phyloP scores from a whole-genome alignment of 768 basidiomycete species.

The Fomitopsis serialis region DNA sequence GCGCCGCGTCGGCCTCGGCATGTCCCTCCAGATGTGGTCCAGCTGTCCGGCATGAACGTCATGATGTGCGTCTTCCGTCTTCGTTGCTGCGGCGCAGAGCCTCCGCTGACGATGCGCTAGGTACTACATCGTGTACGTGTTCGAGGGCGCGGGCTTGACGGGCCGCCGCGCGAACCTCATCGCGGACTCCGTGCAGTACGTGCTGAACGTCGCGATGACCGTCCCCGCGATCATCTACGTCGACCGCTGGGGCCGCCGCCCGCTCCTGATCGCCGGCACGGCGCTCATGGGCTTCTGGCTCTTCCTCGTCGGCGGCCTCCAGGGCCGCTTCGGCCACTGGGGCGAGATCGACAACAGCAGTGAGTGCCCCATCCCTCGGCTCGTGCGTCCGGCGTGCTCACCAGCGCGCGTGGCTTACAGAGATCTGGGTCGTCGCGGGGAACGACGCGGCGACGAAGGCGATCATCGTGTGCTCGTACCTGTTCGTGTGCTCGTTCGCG shows the following conservation, averaged over 20 bases:
- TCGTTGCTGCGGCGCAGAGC: not conserved
- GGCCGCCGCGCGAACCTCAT: slow-evolving; percentile 72
- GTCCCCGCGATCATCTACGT: slow-evolving; percentile 55
- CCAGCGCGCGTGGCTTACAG: no score
- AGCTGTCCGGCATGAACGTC: slow-evolving; percentile 75
- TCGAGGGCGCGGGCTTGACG: slow-evolving; percentile 72
- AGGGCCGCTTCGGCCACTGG: slow-evolving; percentile 64
- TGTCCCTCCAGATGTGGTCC: slow-evolving; percentile 79
- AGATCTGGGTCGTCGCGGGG: slow-evolving; percentile 56
- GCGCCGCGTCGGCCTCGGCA: slow-evolving; percentile 66
- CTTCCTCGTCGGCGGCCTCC: slow-evolving; percentile 74
- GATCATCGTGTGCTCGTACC: slow-evolving; percentile 73
- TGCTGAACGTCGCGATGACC: slow-evolving; percentile 36
- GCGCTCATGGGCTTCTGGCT: slow-evolving; percentile 73
- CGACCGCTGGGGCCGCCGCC: slow-evolving; percentile 76
- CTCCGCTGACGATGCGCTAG: slow-evolving; percentile 19
- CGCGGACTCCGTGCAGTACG: slow-evolving; percentile 61
- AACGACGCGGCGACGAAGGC: slow-evolving; percentile 57
- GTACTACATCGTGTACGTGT: slow-evolving; percentile 65
- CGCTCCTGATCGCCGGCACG: slow-evolving; percentile 63
- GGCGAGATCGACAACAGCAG: slow-evolving; percentile 32
- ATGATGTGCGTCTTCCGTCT: slow-evolving; percentile 54
- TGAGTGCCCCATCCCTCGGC: no score
- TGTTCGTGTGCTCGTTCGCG: slow-evolving; percentile 70
- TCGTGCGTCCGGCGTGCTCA: no score